Evolutionary conservation across 2,329 filamentous ascomycete species (phyloP).

Genomic region (Alternaria brassicae): DNA sequence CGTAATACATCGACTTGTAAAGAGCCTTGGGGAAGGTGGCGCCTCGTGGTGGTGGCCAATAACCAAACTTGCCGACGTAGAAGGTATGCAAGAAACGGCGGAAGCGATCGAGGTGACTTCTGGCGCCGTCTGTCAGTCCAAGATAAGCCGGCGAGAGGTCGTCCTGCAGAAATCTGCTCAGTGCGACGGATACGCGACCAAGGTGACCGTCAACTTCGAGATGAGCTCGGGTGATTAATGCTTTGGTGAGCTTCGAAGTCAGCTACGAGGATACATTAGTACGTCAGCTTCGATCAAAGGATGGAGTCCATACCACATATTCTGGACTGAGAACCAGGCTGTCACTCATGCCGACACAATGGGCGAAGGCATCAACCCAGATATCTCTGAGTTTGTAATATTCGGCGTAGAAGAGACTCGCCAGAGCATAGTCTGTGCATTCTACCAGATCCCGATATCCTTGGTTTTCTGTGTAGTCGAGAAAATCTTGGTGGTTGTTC

Average conservation of each 20-base stretch:
- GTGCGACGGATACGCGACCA: slow-evolving; percentile 62
- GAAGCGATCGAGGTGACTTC: slow-evolving; percentile 75
- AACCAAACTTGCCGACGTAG: slow-evolving; percentile 72
- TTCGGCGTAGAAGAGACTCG: slow-evolving; percentile 72
- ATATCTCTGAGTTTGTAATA: slow-evolving; percentile 67
- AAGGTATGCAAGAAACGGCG: slow-evolving; percentile 71
- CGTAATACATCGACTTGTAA: slow-evolving; percentile 68
- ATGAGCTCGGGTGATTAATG: slow-evolving; percentile 68
- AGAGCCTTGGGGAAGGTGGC: slow-evolving; percentile 64
- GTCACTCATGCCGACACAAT: slow-evolving; percentile 80
- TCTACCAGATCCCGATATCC: slow-evolving; percentile 73
- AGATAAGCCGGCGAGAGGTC: slow-evolving; percentile 72
- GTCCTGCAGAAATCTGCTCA: slow-evolving; percentile 73
- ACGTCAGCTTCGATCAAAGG: background rate
- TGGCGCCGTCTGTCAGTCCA: slow-evolving; percentile 66
- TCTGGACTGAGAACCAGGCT: slow-evolving; percentile 64
- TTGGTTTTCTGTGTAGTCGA: slow-evolving; percentile 71
- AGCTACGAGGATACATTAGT: slow-evolving; percentile 29
- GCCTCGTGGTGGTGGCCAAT: slow-evolving; percentile 69
- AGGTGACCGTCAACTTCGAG: slow-evolving; percentile 71
- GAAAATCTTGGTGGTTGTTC: slow-evolving; percentile 67
- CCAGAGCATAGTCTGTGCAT: slow-evolving; percentile 72
- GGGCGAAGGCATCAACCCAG: slow-evolving; percentile 76
- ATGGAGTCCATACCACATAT: slow-evolving; percentile 61
- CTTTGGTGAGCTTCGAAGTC: slow-evolving; percentile 62